Evolutionary conservation across 768 basidiomycete genomes (phyloP).

Genomic region (Boletus fagicola): DNA sequence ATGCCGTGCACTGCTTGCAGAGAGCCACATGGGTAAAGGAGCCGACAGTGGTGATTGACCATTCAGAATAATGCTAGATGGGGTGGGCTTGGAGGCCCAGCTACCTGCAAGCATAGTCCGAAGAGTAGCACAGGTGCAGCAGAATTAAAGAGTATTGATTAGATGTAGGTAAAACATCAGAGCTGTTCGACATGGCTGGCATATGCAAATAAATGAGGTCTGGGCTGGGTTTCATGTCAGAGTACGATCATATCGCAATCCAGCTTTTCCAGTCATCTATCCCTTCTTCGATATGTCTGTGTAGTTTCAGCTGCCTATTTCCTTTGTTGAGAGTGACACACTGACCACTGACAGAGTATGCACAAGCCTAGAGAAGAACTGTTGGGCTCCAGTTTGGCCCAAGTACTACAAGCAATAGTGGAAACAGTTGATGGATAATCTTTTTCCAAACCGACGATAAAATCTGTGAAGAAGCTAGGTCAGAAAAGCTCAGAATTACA

Average conservation of each 20-base stretch:
- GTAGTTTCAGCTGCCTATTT: not conserved
- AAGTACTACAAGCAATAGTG: slow-evolving; percentile 76
- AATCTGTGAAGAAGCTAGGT: slow-evolving; percentile 45
- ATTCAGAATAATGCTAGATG: not conserved
- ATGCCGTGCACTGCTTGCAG: slow-evolving; percentile 1
- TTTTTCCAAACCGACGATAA: slow-evolving; percentile 74
- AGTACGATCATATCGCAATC: slow-evolving; percentile 65
- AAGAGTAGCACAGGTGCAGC: slow-evolving; percentile 57
- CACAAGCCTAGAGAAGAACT: slow-evolving; percentile 48
- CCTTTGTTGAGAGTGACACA: not conserved
- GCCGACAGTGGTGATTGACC: slow-evolving; percentile 15
- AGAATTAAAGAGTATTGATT: slow-evolving; percentile 32
- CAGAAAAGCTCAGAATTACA: not conserved
- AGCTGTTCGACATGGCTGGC: not conserved
- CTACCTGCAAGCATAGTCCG: slow-evolving; percentile 57
- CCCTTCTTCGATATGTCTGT: slow-evolving; percentile 61
- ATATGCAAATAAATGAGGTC: slow-evolving; percentile 13
- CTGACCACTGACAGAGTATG: slow-evolving; percentile 63
- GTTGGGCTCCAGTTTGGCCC: slow-evolving; percentile 74
- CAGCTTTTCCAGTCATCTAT: slow-evolving; percentile 71
- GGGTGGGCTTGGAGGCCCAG: slow-evolving; percentile 33
- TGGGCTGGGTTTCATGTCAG: slow-evolving; percentile 15
- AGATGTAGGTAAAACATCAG: not conserved
- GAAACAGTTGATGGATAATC: slow-evolving; percentile 88
- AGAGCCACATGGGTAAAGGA: slow-evolving; percentile 36